A percentile compares a stretch with the other conserved stretches of the same genome.
phyloP scores from a whole-genome alignment of 1,139 yeast genomes.

The Suhomyces guaymorum region DNA sequence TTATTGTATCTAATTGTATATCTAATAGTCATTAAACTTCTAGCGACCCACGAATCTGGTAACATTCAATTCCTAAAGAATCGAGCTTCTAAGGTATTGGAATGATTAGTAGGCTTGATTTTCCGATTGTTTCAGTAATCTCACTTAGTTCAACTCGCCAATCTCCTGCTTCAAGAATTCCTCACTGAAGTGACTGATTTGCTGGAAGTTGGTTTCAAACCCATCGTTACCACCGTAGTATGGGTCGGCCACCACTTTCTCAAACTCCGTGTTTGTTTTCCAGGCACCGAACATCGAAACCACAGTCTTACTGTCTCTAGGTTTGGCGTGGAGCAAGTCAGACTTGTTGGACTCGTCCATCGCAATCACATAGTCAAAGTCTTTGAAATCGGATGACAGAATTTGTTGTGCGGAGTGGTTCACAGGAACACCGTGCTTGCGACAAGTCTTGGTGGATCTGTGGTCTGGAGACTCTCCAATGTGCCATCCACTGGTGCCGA shows the following conservation, averaged over 20 bases:
- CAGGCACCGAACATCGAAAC: constrained; percentile 77
- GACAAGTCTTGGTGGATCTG: constrained; percentile 69
- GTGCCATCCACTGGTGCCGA: constrained; percentile 87
- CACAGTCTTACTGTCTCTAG: constrained; percentile 51
- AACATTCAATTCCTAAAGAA: too few species aligned
- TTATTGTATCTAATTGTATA: too few species aligned
- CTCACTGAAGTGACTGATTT: constrained; percentile 70
- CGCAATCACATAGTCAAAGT: constrained; percentile 80
- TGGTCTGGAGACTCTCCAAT: constrained; percentile 79
- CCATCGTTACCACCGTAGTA: constrained; percentile 87
- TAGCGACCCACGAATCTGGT: too few species aligned
- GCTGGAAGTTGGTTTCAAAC: constrained; percentile 75
- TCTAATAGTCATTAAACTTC: too few species aligned
- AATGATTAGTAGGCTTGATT: too few species aligned
- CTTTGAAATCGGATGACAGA: constrained; percentile 52
- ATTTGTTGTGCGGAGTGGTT: constrained; percentile 78
- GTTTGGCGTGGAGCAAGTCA: constrained; percentile 60
- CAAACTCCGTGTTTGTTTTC: constrained; percentile 52
- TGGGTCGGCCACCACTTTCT: constrained; percentile 77
- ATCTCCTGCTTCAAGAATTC: constrained; percentile 58
- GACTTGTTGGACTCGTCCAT: constrained; percentile 76
- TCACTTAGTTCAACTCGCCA: constrained; percentile 15
- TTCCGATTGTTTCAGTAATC: too few species aligned
- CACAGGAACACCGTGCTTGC: constrained; percentile 71
- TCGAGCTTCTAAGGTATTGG: too few species aligned